Evolutionary conservation across 805 yeast species (phyloP).

Genomic region (Isabelozyma heimii): DNA sequence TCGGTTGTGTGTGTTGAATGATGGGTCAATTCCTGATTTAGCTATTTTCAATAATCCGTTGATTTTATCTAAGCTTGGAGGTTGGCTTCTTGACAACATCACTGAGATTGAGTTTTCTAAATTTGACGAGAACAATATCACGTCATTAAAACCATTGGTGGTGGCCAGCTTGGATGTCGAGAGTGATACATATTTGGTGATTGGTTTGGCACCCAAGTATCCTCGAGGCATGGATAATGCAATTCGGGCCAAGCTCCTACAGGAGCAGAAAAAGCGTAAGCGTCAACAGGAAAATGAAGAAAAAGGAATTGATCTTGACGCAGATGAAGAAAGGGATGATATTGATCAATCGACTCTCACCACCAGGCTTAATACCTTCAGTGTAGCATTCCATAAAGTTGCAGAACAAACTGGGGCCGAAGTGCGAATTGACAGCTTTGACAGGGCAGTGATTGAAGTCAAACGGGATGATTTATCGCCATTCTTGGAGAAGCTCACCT

Average conservation of each 20-base stretch:
- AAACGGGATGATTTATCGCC: slow-evolving; percentile 84
- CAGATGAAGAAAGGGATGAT: slow-evolving; percentile 28
- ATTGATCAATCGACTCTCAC: slow-evolving; percentile 43
- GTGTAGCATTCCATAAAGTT: slow-evolving; percentile 86
- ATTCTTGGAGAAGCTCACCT: slow-evolving; percentile 78
- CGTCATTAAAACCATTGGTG: slow-evolving; percentile 68
- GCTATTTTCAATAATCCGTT: slow-evolving; percentile 80
- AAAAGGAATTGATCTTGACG: slow-evolving; percentile 14
- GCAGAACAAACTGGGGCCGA: slow-evolving; percentile 83
- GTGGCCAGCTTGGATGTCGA: slow-evolving; percentile 76
- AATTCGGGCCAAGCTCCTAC: slow-evolving; percentile 28
- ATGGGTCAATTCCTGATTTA: slow-evolving; percentile 71
- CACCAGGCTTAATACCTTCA: slow-evolving; percentile 71
- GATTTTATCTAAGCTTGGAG: slow-evolving; percentile 77
- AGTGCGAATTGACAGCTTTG: slow-evolving; percentile 90
- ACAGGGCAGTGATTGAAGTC: slow-evolving; percentile 88
- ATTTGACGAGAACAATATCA: slow-evolving; percentile 33
- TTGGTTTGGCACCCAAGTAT: slow-evolving; percentile 84
- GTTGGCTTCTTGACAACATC: slow-evolving; percentile 88
- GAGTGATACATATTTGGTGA: slow-evolving; percentile 77
- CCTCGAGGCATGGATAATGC: slow-evolving; percentile 46
- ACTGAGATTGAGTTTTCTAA: slow-evolving; percentile 62
- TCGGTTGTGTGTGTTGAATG: slow-evolving; percentile 83
- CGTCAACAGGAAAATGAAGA: slow-evolving; percentile 26
- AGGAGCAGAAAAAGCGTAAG: slow-evolving; percentile 23